Percentiles rank a stretch among this genome's conserved stretches.
Evolutionary conservation across 768 basidiomycete genomes (phyloP).

Genomic region (Psilocybe subaeruginosa): DNA sequence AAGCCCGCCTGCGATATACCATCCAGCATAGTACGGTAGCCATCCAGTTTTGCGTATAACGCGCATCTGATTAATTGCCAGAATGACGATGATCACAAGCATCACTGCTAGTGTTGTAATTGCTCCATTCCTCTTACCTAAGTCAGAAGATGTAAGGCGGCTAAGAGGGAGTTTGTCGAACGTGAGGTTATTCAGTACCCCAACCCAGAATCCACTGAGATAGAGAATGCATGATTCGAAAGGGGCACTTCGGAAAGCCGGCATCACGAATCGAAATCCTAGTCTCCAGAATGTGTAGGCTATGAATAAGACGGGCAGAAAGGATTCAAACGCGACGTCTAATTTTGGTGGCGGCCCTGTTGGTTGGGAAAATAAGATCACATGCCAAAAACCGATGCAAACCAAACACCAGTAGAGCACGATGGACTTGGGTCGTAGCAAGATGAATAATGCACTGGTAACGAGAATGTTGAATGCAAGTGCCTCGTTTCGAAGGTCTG

Average conservation of each 20-base stretch:
- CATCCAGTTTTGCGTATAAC: constrained; percentile 86
- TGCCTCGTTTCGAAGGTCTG: constrained; percentile 70
- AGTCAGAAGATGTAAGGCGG: constrained; percentile 71
- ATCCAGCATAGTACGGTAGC: constrained; percentile 74
- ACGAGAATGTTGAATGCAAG: constrained; percentile 75
- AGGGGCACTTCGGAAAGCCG: constrained; percentile 66
- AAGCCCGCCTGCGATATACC: constrained; percentile 72
- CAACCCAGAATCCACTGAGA: constrained; percentile 78
- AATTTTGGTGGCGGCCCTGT: constrained; percentile 66
- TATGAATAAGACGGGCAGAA: constrained; percentile 79
- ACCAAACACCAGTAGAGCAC: constrained; percentile 78
- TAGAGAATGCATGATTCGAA: constrained; percentile 78
- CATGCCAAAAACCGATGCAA: constrained; percentile 86
- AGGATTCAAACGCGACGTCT: constrained; percentile 72
- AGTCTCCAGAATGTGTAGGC: constrained; percentile 80
- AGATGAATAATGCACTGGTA: constrained; percentile 66
- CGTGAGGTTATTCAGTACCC: constrained; percentile 74
- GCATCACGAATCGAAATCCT: constrained; percentile 74
- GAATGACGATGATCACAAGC: constrained; percentile 55
- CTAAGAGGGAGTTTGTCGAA: constrained; percentile 75
- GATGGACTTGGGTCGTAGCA: constrained; percentile 73
- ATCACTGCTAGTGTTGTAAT: constrained; percentile 72
- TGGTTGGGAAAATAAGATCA: constrained; percentile 79
- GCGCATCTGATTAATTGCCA: constrained; percentile 77
- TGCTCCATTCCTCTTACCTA: constrained; percentile 66